Evolutionary conservation across 768 basidiomycete species (phyloP).

Genomic region (Atractiella rhizophila): DNA sequence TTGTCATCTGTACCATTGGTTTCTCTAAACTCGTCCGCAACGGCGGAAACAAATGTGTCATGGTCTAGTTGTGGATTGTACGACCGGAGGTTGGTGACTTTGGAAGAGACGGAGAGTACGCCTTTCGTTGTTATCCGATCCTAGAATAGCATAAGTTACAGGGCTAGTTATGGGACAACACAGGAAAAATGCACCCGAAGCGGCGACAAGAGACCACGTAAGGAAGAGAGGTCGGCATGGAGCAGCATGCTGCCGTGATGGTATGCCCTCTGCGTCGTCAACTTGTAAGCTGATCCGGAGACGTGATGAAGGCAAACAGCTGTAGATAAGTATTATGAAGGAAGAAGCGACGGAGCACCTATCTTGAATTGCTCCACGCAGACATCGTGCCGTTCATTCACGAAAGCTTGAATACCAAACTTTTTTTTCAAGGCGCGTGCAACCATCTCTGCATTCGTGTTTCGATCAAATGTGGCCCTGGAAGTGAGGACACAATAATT

Average conservation of each 20-base stretch:
- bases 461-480: constrained; percentile 50
- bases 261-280: constrained; percentile 67
- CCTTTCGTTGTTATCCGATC: constrained; percentile 57
- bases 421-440: constrained; percentile 43
- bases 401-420: constrained; percentile 43
- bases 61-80: constrained; percentile 34
- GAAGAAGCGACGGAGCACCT: constrained; percentile 23
- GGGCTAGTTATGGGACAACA: constrained; percentile 9
- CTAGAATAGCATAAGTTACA: constrained; percentile 23
- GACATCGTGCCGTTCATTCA: constrained; percentile 81
- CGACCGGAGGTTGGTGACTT: constrained; percentile 56
- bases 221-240: constrained; percentile 41
- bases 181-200: constrained; percentile 46
- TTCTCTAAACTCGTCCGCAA: constrained; percentile 39
- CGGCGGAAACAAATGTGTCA: constrained; percentile 40
- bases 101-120: constrained; percentile 72
- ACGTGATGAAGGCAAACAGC: constrained; percentile 38
- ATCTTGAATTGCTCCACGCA: constrained; percentile 71
- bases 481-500: constrained; percentile 89
- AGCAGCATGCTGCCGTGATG: constrained; percentile 99
- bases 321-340: neutral
- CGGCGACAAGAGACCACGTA: constrained; percentile 45
- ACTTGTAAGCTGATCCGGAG: constrained; percentile 93
- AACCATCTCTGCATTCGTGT: constrained; percentile 49
- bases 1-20: constrained; percentile 26